phyloP scores from a whole-genome alignment of 805 yeast species.

The Yarrowia sp. region DNA sequence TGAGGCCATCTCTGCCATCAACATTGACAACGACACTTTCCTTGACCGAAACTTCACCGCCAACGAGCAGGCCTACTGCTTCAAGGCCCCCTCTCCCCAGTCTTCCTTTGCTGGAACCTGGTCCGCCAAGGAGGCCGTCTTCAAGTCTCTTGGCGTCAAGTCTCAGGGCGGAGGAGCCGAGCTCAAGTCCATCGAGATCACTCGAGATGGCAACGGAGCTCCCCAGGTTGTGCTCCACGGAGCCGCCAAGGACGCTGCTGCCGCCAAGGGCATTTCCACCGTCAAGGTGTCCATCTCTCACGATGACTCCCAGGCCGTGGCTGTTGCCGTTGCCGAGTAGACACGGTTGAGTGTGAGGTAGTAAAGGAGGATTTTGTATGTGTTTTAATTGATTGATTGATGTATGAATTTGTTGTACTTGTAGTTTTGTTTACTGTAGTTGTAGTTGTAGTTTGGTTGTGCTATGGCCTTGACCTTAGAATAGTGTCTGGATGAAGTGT shows the following conservation, averaged over 20 bases:
- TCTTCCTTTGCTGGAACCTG: slow-evolving; percentile 96
- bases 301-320: slow-evolving; percentile 95
- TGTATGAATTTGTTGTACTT: background rate
- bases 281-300: slow-evolving; percentile 92
- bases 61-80: slow-evolving; percentile 76
- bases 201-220: slow-evolving; percentile 65
- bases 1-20: slow-evolving; percentile 78
- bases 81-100: slow-evolving; percentile 67
- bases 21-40: slow-evolving; percentile 86
- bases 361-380: slow-evolving; percentile 1
- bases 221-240: slow-evolving; percentile 81
- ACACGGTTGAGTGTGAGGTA: background rate
- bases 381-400: background rate
- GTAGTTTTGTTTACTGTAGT: background rate
- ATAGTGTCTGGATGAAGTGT: no score
- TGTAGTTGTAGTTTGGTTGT: no score
- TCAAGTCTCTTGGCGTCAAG: slow-evolving; percentile 87
- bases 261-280: slow-evolving; percentile 60
- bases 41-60: slow-evolving; percentile 87
- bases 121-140: slow-evolving; percentile 99
- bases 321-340: slow-evolving; percentile 70
- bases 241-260: slow-evolving; percentile 71
- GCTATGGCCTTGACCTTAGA: no score
- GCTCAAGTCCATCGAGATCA: slow-evolving; percentile 84
- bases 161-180: slow-evolving; percentile 96